These are phyloP conservation scores for Coemansia sp. DNA, from an alignment of 192 early-diverging fungal species.

Conservation along the genomic window DNA sequence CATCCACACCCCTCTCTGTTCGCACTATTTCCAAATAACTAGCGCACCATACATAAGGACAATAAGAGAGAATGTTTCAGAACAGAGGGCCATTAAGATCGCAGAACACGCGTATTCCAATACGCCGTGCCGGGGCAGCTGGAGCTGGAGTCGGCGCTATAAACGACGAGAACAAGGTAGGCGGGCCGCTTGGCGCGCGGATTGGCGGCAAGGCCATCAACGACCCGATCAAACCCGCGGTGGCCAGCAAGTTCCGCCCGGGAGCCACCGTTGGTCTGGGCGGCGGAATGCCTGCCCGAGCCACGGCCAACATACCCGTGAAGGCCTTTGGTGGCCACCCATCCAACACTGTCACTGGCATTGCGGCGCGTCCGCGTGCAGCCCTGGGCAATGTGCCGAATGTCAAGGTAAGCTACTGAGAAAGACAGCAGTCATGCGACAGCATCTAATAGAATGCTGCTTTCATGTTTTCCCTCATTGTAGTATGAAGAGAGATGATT, in stretches of 20 bases:
- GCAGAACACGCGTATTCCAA: slow-evolving; percentile 34
- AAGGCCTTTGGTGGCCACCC: slow-evolving; percentile 26
- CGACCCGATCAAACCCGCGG: slow-evolving; percentile 14
- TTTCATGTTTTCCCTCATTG: no score
- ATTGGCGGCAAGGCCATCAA: slow-evolving; percentile 7
- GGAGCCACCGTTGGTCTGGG: neutral
- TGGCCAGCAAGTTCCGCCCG: slow-evolving; percentile 12
- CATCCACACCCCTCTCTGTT: no score
- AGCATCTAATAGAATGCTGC: neutral
- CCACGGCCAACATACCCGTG: slow-evolving; percentile 1
- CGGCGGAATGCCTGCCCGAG: neutral
- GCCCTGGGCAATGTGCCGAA: slow-evolving; percentile 37
- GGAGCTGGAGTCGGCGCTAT: neutral
- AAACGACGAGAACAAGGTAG: slow-evolving; percentile 47
- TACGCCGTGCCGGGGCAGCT: slow-evolving; percentile 22
- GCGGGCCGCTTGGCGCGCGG: slow-evolving; percentile 1
- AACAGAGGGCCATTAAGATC: slow-evolving; percentile 33
- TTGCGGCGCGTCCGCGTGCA: slow-evolving; percentile 16
- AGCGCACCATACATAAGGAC: no score
- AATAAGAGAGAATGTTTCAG: slow-evolving; percentile 33
- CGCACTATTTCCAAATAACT: no score
- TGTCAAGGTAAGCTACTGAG: slow-evolving; percentile 23
- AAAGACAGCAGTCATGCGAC: neutral
- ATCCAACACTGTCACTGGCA: neutral
- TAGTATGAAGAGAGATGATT: no score